Conservation (phyloP, 2,329 filamentous ascomycete genomes). For the Fusarium foetens region DNA sequence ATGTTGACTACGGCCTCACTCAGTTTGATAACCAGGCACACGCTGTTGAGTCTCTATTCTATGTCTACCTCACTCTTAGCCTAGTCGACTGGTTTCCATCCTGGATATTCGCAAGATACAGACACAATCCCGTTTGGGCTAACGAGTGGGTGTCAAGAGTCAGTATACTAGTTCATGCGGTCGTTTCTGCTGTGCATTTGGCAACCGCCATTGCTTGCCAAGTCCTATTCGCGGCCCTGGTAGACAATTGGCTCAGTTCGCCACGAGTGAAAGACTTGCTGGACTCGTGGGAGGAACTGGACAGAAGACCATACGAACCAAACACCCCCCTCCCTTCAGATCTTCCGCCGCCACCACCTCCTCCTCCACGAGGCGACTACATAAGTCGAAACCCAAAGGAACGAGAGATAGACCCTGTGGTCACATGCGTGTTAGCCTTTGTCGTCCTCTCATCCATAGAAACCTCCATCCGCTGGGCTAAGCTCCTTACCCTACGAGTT, state of each 20-base stretch:
- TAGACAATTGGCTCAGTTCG: accelerated
- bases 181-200: neutral
- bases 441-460: neutral
- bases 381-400: neutral
- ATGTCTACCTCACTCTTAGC: accelerated
- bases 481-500: neutral
- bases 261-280: neutral
- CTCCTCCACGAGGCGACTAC: neutral
- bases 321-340: neutral
- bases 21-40: neutral
- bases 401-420: neutral
- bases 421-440: accelerated
- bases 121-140: neutral
- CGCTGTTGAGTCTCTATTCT: accelerated
- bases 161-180: accelerated
- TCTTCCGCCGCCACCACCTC: accelerated
- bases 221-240: accelerated
- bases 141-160: accelerated
- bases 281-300: accelerated
- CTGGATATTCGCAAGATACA: accelerated
- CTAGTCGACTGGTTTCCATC: accelerated
- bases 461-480: neutral
- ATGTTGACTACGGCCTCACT: neutral
- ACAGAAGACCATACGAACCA: accelerated
- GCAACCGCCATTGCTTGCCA: accelerated